A percentile compares a stretch with the other conserved stretches of the same genome.
Evolutionary conservation across 495 filamentous ascomycete species (phyloP).

Genomic region (Penicillium maclennaniae): DNA sequence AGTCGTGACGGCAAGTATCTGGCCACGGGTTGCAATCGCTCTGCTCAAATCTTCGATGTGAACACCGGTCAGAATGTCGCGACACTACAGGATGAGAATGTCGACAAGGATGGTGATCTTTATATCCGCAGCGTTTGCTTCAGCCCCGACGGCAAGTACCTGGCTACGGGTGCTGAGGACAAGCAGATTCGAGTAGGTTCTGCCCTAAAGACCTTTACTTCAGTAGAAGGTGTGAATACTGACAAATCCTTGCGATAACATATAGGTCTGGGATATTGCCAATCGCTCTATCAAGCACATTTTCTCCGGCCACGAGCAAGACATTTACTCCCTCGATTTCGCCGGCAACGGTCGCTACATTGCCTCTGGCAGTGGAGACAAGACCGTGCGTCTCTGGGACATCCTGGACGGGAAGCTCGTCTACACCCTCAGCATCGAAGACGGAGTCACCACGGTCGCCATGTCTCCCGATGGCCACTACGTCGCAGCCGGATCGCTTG

Average conservation of each 20-base stretch:
- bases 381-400: conserved; percentile 87
- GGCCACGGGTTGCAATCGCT: conserved; percentile 84
- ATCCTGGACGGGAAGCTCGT: conserved; percentile 70
- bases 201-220: neutral
- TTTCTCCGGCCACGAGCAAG: conserved; percentile 84
- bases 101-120: conserved; percentile 78
- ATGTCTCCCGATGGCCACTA: conserved; percentile 86
- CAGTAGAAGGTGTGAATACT: neutral
- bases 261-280: conserved; percentile 83
- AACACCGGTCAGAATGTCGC: conserved; percentile 72
- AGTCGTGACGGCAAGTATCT: conserved; percentile 86
- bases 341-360: conserved; percentile 83
- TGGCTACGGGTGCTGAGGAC: conserved; percentile 87
- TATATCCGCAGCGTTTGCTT: conserved; percentile 93
- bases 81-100: conserved; percentile 75
- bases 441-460: conserved; percentile 86
- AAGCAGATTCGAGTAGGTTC: conserved; percentile 79
- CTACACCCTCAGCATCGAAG: conserved; percentile 78
- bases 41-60: conserved; percentile 88
- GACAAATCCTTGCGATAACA: conserved; percentile 3
- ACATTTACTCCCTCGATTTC: conserved; percentile 92
- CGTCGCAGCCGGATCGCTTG: conserved; percentile 82
- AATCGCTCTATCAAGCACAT: conserved; percentile 72
- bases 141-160: conserved; percentile 83
- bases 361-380: conserved; percentile 82